These are phyloP conservation scores for Aspergillus sp. DNA, from an alignment of 2,329 filamentous ascomycete species.

Conservation along the genomic window DNA sequence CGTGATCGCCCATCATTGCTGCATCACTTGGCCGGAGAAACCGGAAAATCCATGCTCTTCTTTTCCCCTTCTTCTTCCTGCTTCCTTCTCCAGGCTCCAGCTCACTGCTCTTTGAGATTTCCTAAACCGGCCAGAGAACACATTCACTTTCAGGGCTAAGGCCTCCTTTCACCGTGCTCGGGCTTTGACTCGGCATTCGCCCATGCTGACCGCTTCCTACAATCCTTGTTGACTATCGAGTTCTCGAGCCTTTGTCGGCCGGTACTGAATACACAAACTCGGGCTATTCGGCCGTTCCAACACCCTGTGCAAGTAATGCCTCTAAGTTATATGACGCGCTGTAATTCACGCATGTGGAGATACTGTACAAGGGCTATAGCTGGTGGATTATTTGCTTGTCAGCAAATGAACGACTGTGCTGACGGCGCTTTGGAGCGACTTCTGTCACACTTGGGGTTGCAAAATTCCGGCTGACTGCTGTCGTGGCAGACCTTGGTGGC, in stretches of 20 bases:
- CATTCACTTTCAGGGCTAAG: neutral
- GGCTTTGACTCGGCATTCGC: neutral
- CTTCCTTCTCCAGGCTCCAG: neutral
- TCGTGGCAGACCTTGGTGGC: neutral
- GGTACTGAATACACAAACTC: neutral
- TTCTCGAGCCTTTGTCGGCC: neutral
- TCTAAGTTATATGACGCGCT: neutral
- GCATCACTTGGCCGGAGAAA: neutral
- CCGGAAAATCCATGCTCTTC: neutral
- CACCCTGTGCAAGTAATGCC: neutral
- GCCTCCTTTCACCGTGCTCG: neutral
- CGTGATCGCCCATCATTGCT: conserved; percentile 12
- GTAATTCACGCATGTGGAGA: neutral
- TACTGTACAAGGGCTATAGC: neutral
- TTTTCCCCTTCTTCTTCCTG: conserved; percentile 3
- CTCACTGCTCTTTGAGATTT: neutral
- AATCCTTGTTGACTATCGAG: neutral
- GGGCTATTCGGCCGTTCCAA: neutral
- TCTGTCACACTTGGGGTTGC: neutral
- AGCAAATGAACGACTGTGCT: neutral
- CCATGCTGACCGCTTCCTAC: neutral
- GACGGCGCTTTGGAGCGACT: neutral
- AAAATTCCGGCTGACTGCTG: neutral
- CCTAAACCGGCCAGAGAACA: neutral
- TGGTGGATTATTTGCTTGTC: neutral